Percentiles rank a stretch among this genome's conserved stretches.
phyloP scores from a whole-genome alignment of 768 basidiomycete species.

The Pleurotus pulmonarius region DNA sequence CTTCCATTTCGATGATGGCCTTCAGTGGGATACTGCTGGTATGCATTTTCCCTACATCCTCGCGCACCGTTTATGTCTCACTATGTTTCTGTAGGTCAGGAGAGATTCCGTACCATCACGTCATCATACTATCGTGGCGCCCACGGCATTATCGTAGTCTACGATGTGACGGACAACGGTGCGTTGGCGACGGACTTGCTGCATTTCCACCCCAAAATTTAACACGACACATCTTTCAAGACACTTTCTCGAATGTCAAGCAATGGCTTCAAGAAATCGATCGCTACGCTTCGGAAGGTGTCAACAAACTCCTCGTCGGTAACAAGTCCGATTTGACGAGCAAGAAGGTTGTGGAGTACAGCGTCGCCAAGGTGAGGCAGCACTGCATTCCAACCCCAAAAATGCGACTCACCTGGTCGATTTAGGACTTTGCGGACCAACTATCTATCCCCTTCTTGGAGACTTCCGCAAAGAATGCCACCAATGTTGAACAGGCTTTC shows the following conservation, averaged over 20 bases:
- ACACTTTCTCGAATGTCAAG: conserved; percentile 93
- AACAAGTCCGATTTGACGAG: conserved; percentile 98
- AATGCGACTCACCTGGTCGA: conserved; percentile 2
- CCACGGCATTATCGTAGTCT: conserved; percentile 98
- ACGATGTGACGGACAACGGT: conserved; percentile 96
- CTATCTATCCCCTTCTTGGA: conserved; percentile 93
- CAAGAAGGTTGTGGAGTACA: conserved; percentile 94
- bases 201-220: background rate
- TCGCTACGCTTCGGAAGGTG: conserved; percentile 95
- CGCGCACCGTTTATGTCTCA: background rate
- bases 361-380: conserved; percentile 67
- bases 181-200: conserved; percentile 12
- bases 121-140: conserved; percentile 99
- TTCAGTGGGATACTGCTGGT: conserved; percentile 98
- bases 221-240: conserved; percentile 34
- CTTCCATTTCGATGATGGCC: conserved; percentile 13
- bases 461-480: conserved; percentile 98
- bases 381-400: background rate
- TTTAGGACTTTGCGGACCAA: conserved; percentile 92
- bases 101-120: conserved; percentile 98
- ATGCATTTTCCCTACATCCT: conserved; percentile 15
- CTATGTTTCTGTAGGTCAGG: conserved; percentile 62
- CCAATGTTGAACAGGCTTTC: conserved; percentile 99
- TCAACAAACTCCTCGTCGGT: conserved; percentile 97
- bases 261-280: conserved; percentile 94